Conservation (phyloP, 208 protist genomes). For the Leptomonas pyrrhocoris region DNA sequence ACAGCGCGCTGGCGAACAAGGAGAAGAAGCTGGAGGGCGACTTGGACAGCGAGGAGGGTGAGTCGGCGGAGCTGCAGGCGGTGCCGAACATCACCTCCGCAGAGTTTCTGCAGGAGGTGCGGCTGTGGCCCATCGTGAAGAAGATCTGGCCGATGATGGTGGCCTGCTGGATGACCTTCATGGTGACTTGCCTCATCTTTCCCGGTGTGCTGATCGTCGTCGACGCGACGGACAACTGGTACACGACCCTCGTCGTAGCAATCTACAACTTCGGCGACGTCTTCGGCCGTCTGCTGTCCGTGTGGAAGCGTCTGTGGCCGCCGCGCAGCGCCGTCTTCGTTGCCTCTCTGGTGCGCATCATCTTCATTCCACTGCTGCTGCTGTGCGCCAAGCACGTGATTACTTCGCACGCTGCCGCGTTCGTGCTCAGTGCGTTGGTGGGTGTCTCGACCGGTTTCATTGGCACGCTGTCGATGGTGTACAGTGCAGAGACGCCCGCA, state of each 20-base stretch:
- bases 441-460: slow-evolving; percentile 81
- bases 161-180: slow-evolving; percentile 70
- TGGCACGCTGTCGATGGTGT: slow-evolving; percentile 78
- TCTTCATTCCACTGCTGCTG: slow-evolving; percentile 76
- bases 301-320: slow-evolving; percentile 56
- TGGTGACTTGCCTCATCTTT: slow-evolving; percentile 74
- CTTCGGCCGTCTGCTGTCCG: slow-evolving; percentile 49
- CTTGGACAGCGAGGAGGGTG: slow-evolving; percentile 11
- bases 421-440: slow-evolving; percentile 54
- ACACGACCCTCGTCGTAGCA: slow-evolving; percentile 71
- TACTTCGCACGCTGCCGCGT: slow-evolving; percentile 45
- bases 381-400: slow-evolving; percentile 70
- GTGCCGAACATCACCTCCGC: slow-evolving; percentile 28
- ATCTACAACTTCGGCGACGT: slow-evolving; percentile 76
- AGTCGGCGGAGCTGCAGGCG: slow-evolving; percentile 12
- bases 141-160: slow-evolving; percentile 83
- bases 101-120: slow-evolving; percentile 41
- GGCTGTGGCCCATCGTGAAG: slow-evolving; percentile 62
- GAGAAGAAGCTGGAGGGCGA: slow-evolving; percentile 14
- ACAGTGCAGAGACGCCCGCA: slow-evolving; percentile 48
- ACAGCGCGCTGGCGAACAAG: not conserved
- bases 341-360: slow-evolving; percentile 45
- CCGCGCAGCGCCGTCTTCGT: slow-evolving; percentile 41
- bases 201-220: slow-evolving; percentile 71
- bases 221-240: slow-evolving; percentile 62